Conservation (phyloP, 176 grass and related monocot genomes). For the Lolium rigidum region DNA sequence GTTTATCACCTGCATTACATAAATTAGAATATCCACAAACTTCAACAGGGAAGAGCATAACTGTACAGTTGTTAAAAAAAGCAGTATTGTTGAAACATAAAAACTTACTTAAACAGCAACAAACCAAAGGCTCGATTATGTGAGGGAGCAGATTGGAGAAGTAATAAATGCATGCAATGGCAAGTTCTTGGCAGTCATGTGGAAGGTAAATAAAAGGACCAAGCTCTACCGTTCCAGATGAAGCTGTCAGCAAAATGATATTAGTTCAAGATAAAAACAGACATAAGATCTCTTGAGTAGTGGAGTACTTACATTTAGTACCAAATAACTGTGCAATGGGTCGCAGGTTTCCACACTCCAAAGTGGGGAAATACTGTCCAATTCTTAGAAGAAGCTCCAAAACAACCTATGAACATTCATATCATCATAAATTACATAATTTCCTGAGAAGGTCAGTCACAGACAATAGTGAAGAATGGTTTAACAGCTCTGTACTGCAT, state of each 20-base stretch:
- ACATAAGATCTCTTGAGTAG: neutral
- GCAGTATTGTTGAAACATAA: slow-evolving; percentile 16
- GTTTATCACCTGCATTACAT: slow-evolving; percentile 67
- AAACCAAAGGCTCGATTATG: slow-evolving; percentile 63
- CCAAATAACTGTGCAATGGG: slow-evolving; percentile 69
- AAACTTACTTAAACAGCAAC: slow-evolving; percentile 86
- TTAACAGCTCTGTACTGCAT: slow-evolving; percentile 16
- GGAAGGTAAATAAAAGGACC: slow-evolving; percentile 72
- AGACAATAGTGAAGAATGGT: slow-evolving; percentile 6
- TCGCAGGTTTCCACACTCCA: slow-evolving; percentile 54
- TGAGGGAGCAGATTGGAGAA: slow-evolving; percentile 73
- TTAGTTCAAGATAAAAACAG: slow-evolving; percentile 24
- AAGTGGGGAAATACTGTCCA: slow-evolving; percentile 57
- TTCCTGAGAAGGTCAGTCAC: slow-evolving; percentile 32
- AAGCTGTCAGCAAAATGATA: slow-evolving; percentile 47
- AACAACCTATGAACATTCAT: slow-evolving; percentile 60
- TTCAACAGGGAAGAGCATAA: neutral
- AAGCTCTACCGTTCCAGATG: slow-evolving; percentile 55
- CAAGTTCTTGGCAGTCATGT: slow-evolving; percentile 76
- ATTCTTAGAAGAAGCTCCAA: slow-evolving; percentile 74
- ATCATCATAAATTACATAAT: slow-evolving; percentile 23
- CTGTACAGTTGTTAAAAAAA: neutral
- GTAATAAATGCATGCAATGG: slow-evolving; percentile 84
- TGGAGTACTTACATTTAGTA: slow-evolving; percentile 59
- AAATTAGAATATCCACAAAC: slow-evolving; percentile 22